A percentile compares a stretch with the other conserved stretches of the same genome.
Evolutionary conservation across 1,284 basidiomycete species (phyloP).

Genomic region (Cystobasidium sp.): DNA sequence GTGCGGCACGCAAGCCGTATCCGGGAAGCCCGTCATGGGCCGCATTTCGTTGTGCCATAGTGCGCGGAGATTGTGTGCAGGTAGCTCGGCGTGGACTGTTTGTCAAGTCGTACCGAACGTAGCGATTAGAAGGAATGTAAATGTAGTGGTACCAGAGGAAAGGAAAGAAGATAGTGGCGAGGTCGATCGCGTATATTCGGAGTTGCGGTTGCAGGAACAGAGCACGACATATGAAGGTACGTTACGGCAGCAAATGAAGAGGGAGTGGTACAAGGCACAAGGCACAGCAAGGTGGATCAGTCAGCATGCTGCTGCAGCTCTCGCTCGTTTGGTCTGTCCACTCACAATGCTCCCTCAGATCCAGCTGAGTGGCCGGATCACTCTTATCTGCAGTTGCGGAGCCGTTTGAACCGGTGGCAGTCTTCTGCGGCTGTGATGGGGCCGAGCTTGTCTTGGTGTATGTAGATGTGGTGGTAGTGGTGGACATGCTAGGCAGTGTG

Average conservation of each 20-base stretch:
- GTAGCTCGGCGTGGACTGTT: conserved; percentile 41
- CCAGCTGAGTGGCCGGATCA: conserved; percentile 9
- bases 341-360: conserved; percentile 13
- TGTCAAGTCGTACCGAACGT: not conserved
- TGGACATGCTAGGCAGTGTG: too few relatives aligned
- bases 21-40: conserved; percentile 30
- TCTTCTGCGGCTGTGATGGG: not conserved
- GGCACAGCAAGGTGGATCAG: not conserved
- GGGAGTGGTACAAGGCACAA: not conserved
- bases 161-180: too few relatives aligned
- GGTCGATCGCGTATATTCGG: not conserved
- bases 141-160: not conserved
- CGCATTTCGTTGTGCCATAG: conserved; percentile 45
- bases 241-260: not conserved
- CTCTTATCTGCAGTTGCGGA: not conserved
- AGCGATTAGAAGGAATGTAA: not conserved
- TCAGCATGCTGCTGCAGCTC: not conserved
- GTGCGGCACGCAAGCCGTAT: conserved; percentile 36
- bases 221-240: not conserved
- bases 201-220: not conserved
- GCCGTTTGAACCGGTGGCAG: not conserved
- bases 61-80: conserved; percentile 31
- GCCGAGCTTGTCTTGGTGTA: not conserved
- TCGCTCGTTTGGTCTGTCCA: not conserved
- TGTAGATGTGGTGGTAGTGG: too few relatives aligned